Conservation (phyloP, 345 rosid species). For the Sonneratia caseolaris region DNA sequence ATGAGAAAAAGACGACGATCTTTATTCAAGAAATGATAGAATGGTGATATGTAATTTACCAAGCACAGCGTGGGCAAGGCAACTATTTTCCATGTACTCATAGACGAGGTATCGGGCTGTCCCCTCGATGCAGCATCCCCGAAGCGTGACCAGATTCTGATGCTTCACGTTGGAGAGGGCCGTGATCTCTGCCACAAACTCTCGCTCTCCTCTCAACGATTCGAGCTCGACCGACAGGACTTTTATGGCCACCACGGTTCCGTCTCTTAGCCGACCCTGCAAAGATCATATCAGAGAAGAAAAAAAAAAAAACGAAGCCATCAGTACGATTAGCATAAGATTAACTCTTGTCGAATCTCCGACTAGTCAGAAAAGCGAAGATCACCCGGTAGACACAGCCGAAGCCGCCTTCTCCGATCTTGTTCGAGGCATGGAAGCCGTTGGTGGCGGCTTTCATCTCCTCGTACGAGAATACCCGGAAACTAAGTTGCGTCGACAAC, state of each 20-base stretch:
- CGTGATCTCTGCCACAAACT: slow-evolving; percentile 41
- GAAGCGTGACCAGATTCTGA: slow-evolving; percentile 41
- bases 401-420: slow-evolving; percentile 54
- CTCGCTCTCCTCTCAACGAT: slow-evolving; percentile 55
- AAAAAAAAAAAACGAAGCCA: neutral
- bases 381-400: slow-evolving; percentile 53
- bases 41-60: slow-evolving; percentile 17
- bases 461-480: slow-evolving; percentile 27
- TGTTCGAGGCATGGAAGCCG: slow-evolving; percentile 33
- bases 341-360: neutral
- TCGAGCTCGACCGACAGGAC: slow-evolving; percentile 36
- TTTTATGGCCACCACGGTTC: slow-evolving; percentile 41
- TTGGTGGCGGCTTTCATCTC: slow-evolving; percentile 36
- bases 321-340: neutral
- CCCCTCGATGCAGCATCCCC: slow-evolving; percentile 48
- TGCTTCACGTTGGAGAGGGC: slow-evolving; percentile 38
- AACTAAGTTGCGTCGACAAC: neutral
- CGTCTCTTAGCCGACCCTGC: slow-evolving; percentile 17
- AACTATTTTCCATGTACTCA: slow-evolving; percentile 46
- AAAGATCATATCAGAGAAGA: neutral
- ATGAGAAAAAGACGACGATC: neutral
- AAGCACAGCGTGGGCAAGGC: slow-evolving; percentile 32
- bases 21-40: neutral
- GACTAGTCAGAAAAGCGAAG: neutral
- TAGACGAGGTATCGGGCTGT: slow-evolving; percentile 37